These are phyloP conservation scores for Endocalyx cinctus DNA, from an alignment of 2,329 filamentous ascomycete species.

Conservation along the genomic window DNA sequence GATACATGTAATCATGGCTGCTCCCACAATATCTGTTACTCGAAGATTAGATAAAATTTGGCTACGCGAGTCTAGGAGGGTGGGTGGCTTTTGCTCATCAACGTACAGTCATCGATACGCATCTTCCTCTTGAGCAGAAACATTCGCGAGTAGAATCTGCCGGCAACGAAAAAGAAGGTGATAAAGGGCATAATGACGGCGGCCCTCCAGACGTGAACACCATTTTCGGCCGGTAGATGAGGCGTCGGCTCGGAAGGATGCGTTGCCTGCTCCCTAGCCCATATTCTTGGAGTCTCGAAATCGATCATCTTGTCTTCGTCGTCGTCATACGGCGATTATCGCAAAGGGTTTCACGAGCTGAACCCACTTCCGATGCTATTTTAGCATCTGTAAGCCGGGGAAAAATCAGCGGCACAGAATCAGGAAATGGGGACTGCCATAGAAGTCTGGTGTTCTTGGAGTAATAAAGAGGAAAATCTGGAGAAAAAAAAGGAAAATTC, in stretches of 20 bases:
- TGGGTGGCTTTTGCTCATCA: neutral
- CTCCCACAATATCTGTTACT: constrained; percentile 19
- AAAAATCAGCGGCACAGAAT: too few species aligned
- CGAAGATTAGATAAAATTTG: neutral
- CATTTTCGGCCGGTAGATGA: constrained; percentile 22
- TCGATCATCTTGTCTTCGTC: constrained; percentile 1
- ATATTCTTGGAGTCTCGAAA: neutral
- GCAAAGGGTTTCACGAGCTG: too few species aligned
- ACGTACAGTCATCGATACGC: constrained; percentile 24
- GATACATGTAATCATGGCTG: constrained; percentile 22
- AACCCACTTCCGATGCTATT: too few species aligned
- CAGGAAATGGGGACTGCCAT: too few species aligned
- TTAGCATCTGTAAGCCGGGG: too few species aligned
- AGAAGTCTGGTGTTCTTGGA: too few species aligned
- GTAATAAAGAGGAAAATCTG: too few species aligned
- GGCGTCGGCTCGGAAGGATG: constrained; percentile 7
- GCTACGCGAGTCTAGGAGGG: neutral
- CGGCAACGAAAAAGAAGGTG: constrained; percentile 21
- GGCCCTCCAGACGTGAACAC: constrained; percentile 21
- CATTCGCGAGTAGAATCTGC: constrained; percentile 22
- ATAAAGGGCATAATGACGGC: constrained; percentile 24
- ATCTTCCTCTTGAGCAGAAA: constrained; percentile 14
- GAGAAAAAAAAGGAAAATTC: too few species aligned
- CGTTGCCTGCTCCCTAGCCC: neutral
- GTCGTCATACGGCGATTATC: too few species aligned